These are phyloP conservation scores for Colletotrichum sp. DNA, from an alignment of 2,329 filamentous ascomycete genomes.

Conservation along the genomic window DNA sequence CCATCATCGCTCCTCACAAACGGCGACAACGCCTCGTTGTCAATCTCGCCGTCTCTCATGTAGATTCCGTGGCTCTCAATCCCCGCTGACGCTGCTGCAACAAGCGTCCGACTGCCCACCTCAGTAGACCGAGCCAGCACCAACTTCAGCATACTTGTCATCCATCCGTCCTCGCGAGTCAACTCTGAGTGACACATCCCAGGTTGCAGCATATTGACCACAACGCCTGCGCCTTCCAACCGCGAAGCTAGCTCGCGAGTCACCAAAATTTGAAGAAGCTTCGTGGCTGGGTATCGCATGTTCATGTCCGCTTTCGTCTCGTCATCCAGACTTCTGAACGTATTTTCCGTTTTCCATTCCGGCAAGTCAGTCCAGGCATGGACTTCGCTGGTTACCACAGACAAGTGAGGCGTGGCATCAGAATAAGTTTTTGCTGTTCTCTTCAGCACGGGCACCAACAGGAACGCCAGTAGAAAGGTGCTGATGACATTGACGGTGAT, in stretches of 20 bases:
- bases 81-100: neutral
- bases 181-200: neutral
- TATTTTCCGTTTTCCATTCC: neutral
- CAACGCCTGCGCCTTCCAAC: neutral
- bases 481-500: neutral
- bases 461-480: neutral
- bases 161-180: neutral
- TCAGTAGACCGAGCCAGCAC: neutral
- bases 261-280: neutral
- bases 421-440: neutral
- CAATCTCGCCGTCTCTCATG: neutral
- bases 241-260: neutral
- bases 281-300: neutral
- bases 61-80: neutral
- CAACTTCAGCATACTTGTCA: fast-evolving
- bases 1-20: neutral
- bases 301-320: neutral
- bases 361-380: neutral
- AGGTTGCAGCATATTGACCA: neutral
- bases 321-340: neutral
- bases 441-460: neutral
- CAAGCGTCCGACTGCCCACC: neutral
- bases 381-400: neutral
- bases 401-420: neutral
- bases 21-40: neutral